Conservation (phyloP, 2,329 filamentous ascomycete species). For the Cryphonectria radicalis region DNA sequence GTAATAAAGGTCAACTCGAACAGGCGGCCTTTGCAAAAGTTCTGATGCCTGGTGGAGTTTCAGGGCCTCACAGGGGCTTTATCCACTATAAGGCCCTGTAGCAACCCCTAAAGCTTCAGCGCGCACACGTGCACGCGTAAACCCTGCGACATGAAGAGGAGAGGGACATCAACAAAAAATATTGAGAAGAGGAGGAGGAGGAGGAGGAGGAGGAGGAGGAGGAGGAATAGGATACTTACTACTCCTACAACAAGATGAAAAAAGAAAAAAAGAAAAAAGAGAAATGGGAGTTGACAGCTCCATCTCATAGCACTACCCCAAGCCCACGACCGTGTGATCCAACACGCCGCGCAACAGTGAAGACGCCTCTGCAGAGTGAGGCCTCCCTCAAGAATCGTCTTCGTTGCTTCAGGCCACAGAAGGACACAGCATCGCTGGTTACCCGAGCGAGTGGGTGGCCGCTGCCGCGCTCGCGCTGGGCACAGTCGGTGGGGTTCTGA, state of each 20-base stretch:
- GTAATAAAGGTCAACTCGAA: constrained; percentile 1
- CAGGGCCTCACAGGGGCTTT: background rate
- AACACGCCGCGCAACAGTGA: constrained; percentile 72
- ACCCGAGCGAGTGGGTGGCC: constrained; percentile 67
- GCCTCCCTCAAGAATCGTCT: constrained; percentile 71
- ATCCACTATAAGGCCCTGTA: background rate
- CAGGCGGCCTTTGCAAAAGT: constrained; percentile 10
- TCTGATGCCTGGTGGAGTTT: background rate
- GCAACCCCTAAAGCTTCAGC: background rate
- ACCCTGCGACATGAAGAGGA: background rate
- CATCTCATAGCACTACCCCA: constrained; percentile 61
- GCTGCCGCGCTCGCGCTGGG: constrained; percentile 72
- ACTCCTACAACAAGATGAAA: constrained; percentile 21
- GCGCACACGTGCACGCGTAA: background rate
- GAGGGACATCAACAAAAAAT: too few relatives aligned
- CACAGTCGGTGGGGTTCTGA: constrained; percentile 60
- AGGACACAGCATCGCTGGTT: constrained; percentile 66
- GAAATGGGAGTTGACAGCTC: constrained; percentile 54
- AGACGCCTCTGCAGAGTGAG: constrained; percentile 74
- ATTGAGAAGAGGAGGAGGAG: too few relatives aligned
- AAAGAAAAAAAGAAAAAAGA: constrained; percentile 43
- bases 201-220: too few relatives aligned
- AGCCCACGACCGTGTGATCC: constrained; percentile 67
- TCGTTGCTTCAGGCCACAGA: constrained; percentile 67
- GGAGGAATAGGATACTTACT: background rate